Base-by-base conservation (phyloP, 768 basidiomycete genomes). In the Phlebiopsis flavidoalba region DNA sequence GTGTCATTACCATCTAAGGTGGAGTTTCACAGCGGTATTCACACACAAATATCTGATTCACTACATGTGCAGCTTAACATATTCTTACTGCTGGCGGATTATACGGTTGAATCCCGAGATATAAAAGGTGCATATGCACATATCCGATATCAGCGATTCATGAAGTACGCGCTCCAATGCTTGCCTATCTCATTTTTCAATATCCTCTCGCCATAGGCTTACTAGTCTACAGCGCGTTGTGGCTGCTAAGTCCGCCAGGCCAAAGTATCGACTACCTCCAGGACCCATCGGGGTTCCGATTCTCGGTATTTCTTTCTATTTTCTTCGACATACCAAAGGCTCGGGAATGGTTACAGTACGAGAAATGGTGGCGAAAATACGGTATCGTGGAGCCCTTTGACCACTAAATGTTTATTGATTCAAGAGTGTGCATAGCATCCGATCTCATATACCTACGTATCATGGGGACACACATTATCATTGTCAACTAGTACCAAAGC, bases 391-490 rank as follows among this genome's bases (percentile, higher is more conserved):
- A 40, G n/a, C n/a, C n/a, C n/a, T 40, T 40, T 7, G 7, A 40
- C 37, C 14, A 40, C 14, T 40, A 40, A 14, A 40, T 40, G 37
- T 40, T 43, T 43, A 12, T 43, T 43, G 40, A 43, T 43, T 14
- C 14, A 43, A 3, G 12, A 2, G 40, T 8, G 1, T 53, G 36
- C 11, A 2, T 35, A 53, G 52, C n/a, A 11, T 53, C 52, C 10
- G 49, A 59, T 45, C 33, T 59, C 24, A 40, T 59, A 7, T 36
- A 43, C 24, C 14, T 71, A 5, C 15, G 37, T 15, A 48, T 52
- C 40, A 17, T 71, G 12, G 75, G 77, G 3, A 65, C 65, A 15
- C 61, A 68, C 6, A 61, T 70, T 22, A 43, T 71, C 14, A 55
- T 72, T 6, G 40, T 72, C 10, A 67, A 70, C 49, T n/a, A 62